A percentile compares a stretch with the other conserved stretches of the same genome.
These are phyloP conservation scores for Curvularia hawaiiensis DNA, from an alignment of 2,329 filamentous ascomycete species.

Conservation along the genomic window DNA sequence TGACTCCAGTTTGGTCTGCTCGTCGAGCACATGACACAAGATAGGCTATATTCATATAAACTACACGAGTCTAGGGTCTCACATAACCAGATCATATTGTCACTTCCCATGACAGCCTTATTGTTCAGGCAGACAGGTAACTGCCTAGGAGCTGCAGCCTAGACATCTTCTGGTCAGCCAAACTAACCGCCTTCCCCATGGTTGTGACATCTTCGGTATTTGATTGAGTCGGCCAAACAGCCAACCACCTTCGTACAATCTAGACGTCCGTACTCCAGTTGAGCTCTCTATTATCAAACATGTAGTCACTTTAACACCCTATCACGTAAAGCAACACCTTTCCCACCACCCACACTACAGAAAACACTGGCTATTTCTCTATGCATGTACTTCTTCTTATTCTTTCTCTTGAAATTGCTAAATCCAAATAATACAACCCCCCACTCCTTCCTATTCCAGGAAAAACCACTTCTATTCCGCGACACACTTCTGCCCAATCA, in stretches of 20 bases:
- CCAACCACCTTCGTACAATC: not conserved
- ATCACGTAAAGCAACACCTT: not conserved
- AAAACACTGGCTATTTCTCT: not conserved
- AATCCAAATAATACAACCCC: constrained; percentile 7
- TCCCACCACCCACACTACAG: not conserved
- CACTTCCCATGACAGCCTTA: not conserved
- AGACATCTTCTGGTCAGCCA: not conserved
- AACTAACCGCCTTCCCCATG: not conserved
- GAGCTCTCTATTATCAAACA: not conserved
- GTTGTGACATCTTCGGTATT: not conserved
- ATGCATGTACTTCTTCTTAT: not conserved
- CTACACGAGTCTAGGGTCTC: not conserved
- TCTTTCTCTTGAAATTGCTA: not conserved
- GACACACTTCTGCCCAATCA: not conserved
- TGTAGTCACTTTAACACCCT: too few relatives aligned
- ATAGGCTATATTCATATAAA: not conserved
- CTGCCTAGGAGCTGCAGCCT: not conserved
- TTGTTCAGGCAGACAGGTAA: not conserved
- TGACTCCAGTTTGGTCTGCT: not conserved
- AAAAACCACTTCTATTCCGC: not conserved
- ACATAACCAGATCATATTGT: not conserved
- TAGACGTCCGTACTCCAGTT: too few relatives aligned
- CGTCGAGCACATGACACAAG: not conserved
- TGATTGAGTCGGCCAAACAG: not conserved
- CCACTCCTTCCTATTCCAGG: not conserved